Conservation (phyloP, 1,284 basidiomycete genomes). For the Ustilago curta region DNA sequence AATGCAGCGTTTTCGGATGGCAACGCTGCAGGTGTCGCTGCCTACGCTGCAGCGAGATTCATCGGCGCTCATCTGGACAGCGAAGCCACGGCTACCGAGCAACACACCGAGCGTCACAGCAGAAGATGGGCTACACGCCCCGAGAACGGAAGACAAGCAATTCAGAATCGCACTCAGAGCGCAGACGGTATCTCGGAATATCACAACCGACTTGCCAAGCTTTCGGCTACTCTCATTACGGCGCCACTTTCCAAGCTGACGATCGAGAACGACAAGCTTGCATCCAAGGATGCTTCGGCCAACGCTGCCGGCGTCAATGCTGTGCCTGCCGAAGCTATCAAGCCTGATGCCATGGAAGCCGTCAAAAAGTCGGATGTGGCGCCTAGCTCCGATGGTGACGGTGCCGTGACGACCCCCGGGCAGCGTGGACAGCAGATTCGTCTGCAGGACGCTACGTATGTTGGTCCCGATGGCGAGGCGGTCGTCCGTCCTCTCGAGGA, state of each 20-base stretch:
- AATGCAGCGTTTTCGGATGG: slow-evolving; percentile 66
- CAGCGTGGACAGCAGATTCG: slow-evolving; percentile 44
- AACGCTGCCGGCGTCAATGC: slow-evolving; percentile 19
- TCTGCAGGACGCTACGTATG: slow-evolving; percentile 41
- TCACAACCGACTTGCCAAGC: slow-evolving; percentile 69
- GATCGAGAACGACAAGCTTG: slow-evolving; percentile 27
- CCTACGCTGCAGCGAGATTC: slow-evolving; percentile 67
- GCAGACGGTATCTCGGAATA: slow-evolving; percentile 60
- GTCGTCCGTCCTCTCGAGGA: slow-evolving; percentile 76
- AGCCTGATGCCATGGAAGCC: slow-evolving; percentile 36
- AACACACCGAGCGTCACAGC: slow-evolving; percentile 29
- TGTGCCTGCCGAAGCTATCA: slow-evolving; percentile 45
- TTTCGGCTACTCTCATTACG: slow-evolving; percentile 34
- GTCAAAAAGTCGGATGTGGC: slow-evolving; percentile 34
- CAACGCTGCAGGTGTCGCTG: slow-evolving; percentile 67
- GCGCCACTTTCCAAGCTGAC: slow-evolving; percentile 45
- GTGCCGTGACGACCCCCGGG: slow-evolving; percentile 33
- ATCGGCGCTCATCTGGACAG: slow-evolving; percentile 65
- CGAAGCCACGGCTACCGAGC: slow-evolving; percentile 47
- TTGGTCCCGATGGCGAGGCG: slow-evolving; percentile 50
- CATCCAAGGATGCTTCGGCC: slow-evolving; percentile 15
- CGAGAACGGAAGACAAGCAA: slow-evolving; percentile 17
- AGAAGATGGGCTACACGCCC: slow-evolving; percentile 35
- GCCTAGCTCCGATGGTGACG: slow-evolving; percentile 48
- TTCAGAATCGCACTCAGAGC: slow-evolving; percentile 31